phyloP scores from a whole-genome alignment of 179 eudicot species.

The Vitellaria paradoxa region DNA sequence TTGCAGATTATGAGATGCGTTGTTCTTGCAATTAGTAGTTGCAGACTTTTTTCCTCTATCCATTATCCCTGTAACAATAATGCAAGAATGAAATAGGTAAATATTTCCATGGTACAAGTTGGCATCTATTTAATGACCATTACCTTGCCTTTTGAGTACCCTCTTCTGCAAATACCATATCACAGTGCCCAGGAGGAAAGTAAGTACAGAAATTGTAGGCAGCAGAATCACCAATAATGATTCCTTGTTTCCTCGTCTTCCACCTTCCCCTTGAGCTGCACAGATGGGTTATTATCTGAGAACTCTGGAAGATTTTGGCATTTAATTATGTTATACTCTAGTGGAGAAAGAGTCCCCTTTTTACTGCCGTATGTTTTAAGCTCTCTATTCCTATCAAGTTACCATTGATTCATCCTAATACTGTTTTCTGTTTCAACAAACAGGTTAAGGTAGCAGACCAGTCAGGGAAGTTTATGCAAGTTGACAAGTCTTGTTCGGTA shows the following conservation, averaged over 20 bases:
- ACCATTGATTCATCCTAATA: background rate
- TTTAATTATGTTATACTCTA: background rate
- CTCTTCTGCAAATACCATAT: constrained; percentile 23
- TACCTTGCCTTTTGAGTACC: constrained; percentile 39
- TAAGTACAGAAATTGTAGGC: constrained; percentile 3
- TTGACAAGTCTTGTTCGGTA: background rate
- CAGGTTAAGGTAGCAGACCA: background rate
- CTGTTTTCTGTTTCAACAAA: background rate
- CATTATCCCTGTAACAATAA: constrained; percentile 21
- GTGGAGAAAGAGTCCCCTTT: background rate
- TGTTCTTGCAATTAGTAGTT: too few species aligned
- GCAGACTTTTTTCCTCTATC: constrained; percentile 9
- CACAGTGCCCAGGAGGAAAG: background rate
- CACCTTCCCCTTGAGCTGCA: constrained; percentile 18
- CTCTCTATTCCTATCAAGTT: background rate
- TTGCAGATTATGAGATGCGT: constrained; percentile 7
- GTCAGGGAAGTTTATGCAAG: background rate
- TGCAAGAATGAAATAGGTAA: constrained; percentile 30
- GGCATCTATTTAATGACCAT: constrained; percentile 34
- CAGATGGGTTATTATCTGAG: background rate
- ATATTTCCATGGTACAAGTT: constrained; percentile 28
- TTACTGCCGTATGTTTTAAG: too few species aligned
- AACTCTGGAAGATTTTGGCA: background rate
- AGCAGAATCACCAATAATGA: constrained; percentile 2
- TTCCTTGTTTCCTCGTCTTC: background rate